Conservation (phyloP, 2,329 filamentous ascomycete genomes). For the Fusarium pseudonygamai region DNA sequence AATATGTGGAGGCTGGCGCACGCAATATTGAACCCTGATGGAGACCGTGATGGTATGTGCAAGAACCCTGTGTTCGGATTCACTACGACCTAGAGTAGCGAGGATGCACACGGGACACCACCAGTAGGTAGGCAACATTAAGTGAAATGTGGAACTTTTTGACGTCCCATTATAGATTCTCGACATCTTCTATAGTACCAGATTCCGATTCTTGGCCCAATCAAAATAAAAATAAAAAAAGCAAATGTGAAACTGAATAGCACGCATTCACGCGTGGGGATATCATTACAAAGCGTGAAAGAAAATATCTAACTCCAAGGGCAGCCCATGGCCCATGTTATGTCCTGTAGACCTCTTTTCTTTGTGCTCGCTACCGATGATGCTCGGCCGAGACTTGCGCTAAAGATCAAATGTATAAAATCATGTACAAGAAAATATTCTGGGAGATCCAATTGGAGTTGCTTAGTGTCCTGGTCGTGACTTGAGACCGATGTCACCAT, state of each 20-base stretch:
- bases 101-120: background rate
- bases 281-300: conserved; percentile 39
- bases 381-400: conserved; percentile 27
- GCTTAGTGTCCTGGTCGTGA: conserved; percentile 51
- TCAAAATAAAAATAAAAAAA: conserved; percentile 15
- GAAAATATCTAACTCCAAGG: conserved; percentile 31
- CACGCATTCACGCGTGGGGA: conserved; percentile 33
- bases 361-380: conserved; percentile 20
- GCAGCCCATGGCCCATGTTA: conserved; percentile 31
- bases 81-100: background rate
- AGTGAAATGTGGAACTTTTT: background rate
- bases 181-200: conserved; percentile 26
- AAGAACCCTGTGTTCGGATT: background rate
- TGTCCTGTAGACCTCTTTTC: conserved; percentile 35
- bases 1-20: conserved; percentile 15
- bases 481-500: conserved; percentile 69
- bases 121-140: background rate
- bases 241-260: conserved; percentile 26
- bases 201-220: background rate
- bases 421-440: conserved; percentile 30
- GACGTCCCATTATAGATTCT: conserved; percentile 11
- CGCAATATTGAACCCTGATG: conserved; percentile 6
- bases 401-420: conserved; percentile 24
- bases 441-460: conserved; percentile 52
- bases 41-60: background rate